Base-by-base conservation (phyloP, 2,329 filamentous ascomycete species). In the Trichoderma hamatum region DNA sequence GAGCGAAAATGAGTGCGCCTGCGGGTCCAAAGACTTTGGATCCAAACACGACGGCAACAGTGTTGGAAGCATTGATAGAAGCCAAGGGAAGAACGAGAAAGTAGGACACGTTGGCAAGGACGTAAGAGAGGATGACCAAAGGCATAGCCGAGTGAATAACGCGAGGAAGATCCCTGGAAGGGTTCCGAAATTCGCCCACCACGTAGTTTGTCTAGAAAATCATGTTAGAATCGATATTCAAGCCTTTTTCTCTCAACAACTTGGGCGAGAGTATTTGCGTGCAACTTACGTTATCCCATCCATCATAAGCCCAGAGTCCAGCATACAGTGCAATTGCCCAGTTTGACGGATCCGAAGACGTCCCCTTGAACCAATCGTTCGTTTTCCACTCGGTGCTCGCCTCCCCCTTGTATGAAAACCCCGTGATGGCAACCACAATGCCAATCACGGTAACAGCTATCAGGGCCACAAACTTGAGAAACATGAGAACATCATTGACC, bases 81-180 rank as follows among this genome's bases (percentile, higher is more conserved):
- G 87, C 86, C 63, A 92, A 83, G 0, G 96, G 94, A 0, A 99
- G 87, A 36, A 99, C 96, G 71, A 99, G 89, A 79, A 97, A 97
- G 82, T 99, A 99, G 32, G 94, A 88, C 51, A 97, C 81, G 78
- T 98, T 99, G 73, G 95, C 95, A 61, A 98, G 85, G 36, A 98
- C 84, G 80, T 98, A 99, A 74, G 88, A 92, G 32, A 94, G 78
- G 71, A 99, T 98, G 69, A 99, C 95, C 55, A 97, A 84, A 2
- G 96, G 94, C 87, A 99, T 96, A 16, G 95, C 94, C 0, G 95
- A 97, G 81, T 99, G 96, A 69, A 99, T 97, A 30, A 97, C 94
- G 26, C 93, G 89, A 0, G 96, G 96, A 11, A 99, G 89, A 78
- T 99, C 96, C 72, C 94, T 90, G 59, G 88, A 87, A 0, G 96